Evolutionary conservation across 768 basidiomycete genomes (phyloP).

Genomic region (Amanita fuliginea): DNA sequence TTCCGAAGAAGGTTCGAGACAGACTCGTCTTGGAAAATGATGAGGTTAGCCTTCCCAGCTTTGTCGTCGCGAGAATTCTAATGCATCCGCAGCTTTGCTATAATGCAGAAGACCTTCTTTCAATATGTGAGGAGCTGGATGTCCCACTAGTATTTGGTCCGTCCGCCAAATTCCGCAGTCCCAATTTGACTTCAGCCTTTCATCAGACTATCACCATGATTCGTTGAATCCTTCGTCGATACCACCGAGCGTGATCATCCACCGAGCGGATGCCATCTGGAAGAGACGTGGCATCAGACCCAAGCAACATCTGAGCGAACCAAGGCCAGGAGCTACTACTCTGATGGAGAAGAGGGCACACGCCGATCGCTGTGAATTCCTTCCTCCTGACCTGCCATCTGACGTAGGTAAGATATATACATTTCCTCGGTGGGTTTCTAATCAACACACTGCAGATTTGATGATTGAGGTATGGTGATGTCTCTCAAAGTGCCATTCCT

Average conservation of each 20-base stretch:
- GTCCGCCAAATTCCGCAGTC: conserved; percentile 8
- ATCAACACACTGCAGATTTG: conserved; percentile 37
- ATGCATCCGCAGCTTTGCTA: conserved; percentile 51
- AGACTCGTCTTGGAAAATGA: conserved; percentile 91
- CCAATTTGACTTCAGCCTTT: background rate
- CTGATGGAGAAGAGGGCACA: conserved; percentile 85
- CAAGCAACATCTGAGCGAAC: conserved; percentile 89
- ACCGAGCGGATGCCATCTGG: conserved; percentile 69
- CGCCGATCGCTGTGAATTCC: conserved; percentile 63
- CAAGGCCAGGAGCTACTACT: conserved; percentile 73
- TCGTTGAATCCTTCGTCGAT: conserved; percentile 51
- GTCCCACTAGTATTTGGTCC: conserved; percentile 59
- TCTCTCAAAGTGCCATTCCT: background rate
- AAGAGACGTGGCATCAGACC: conserved; percentile 65
- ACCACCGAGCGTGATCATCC: conserved; percentile 56
- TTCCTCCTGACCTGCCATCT: conserved; percentile 55
- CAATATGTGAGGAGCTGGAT: conserved; percentile 72
- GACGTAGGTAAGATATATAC: conserved; percentile 42
- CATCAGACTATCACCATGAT: conserved; percentile 79
- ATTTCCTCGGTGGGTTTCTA: conserved; percentile 6
- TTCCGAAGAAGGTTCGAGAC: conserved; percentile 53
- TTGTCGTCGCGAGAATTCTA: background rate
- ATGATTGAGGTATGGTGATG: conserved; percentile 67
- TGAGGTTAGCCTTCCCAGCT: conserved; percentile 44
- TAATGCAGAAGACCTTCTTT: conserved; percentile 80